phyloP scores from a whole-genome alignment of 352 stramenopile genomes.

The Saprolegnia parasitica region DNA sequence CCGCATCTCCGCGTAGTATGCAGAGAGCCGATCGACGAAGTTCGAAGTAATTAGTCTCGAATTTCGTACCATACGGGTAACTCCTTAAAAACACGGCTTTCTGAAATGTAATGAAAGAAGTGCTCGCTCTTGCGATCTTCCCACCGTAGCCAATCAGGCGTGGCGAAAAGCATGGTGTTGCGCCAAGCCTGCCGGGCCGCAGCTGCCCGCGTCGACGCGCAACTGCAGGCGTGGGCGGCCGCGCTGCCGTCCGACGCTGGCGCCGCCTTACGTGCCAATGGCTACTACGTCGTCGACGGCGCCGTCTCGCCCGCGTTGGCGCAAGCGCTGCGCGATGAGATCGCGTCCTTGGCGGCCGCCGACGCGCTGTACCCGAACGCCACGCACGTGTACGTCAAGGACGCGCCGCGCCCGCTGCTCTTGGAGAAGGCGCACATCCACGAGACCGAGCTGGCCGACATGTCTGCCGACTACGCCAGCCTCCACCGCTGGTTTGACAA shows the following conservation, averaged over 20 bases:
- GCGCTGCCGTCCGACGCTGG: constrained; percentile 29
- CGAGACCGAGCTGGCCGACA: constrained; percentile 68
- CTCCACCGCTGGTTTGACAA: constrained; percentile 31
- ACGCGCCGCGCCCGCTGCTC: constrained; percentile 36
- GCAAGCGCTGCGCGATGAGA: constrained; percentile 47
- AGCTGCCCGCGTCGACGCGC: not conserved
- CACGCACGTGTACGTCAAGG: constrained; percentile 63
- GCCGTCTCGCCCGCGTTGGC: constrained; percentile 50
- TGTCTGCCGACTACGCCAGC: constrained; percentile 36
- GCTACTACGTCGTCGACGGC: constrained; percentile 47
- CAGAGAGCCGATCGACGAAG: too few relatives aligned
- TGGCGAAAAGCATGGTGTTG: not conserved
- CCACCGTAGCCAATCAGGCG: not conserved
- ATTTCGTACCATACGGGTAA: too few relatives aligned
- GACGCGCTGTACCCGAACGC: constrained; percentile 69
- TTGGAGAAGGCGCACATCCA: constrained; percentile 75
- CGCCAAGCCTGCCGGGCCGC: not conserved
- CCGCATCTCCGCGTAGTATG: too few relatives aligned
- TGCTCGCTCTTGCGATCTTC: too few relatives aligned
- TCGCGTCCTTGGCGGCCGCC: constrained; percentile 37
- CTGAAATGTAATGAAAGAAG: too few relatives aligned
- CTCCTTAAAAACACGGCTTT: too few relatives aligned
- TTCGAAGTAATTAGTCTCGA: too few relatives aligned
- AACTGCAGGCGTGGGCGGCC: not conserved
- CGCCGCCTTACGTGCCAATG: constrained; percentile 39